phyloP scores from a whole-genome alignment of 805 yeast species.

The Barnettozyma wickerhamii region DNA sequence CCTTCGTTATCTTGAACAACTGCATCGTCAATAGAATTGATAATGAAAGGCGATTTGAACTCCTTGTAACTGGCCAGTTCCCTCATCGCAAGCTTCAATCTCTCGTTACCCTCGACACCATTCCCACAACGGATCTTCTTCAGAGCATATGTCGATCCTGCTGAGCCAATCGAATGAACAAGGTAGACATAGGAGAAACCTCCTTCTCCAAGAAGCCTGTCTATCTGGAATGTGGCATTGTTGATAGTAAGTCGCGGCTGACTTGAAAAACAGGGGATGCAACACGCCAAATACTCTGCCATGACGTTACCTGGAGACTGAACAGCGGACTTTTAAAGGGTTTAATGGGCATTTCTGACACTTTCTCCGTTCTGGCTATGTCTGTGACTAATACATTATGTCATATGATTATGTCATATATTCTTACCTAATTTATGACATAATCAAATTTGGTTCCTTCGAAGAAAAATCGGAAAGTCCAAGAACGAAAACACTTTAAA shows the following conservation, averaged over 20 bases:
- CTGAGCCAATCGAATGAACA: constrained; percentile 43
- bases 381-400: no score
- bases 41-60: constrained; percentile 64
- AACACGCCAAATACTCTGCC: constrained; percentile 1
- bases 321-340: no score
- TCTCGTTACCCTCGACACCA: constrained; percentile 71
- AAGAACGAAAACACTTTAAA: no score
- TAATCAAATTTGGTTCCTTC: no score
- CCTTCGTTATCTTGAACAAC: constrained; percentile 76
- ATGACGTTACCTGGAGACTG: no score
- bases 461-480: no score
- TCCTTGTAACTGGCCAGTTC: constrained; percentile 75
- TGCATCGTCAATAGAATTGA: constrained; percentile 65
- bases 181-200: constrained; percentile 85
- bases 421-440: no score
- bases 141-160: constrained; percentile 56
- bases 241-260: constrained; percentile 61
- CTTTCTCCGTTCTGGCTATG: no score
- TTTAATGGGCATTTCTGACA: no score
- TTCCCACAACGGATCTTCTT: constrained; percentile 70
- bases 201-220: constrained; percentile 82
- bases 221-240: constrained; percentile 55
- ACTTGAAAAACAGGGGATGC: constrained; percentile 26
- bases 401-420: no score
- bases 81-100: constrained; percentile 65